Conservation (phyloP, 2,329 filamentous ascomycete species). For the Alternaria triticimaculans region DNA sequence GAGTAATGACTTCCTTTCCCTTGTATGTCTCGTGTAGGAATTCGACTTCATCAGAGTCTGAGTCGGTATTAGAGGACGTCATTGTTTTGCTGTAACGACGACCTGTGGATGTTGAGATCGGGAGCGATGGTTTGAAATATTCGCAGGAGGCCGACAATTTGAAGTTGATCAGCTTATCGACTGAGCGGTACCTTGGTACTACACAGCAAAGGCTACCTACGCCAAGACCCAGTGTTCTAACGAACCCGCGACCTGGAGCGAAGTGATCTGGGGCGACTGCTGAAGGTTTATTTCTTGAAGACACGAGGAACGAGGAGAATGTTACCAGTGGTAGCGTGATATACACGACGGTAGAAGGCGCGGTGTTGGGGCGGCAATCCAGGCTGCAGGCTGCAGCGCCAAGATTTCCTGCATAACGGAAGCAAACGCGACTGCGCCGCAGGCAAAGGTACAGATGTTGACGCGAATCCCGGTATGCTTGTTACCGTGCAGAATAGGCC, state of each 20-base stretch:
- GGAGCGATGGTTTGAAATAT: background rate
- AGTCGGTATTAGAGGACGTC: background rate
- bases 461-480: background rate
- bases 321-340: background rate
- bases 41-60: background rate
- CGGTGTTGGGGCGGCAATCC: background rate
- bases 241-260: background rate
- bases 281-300: background rate
- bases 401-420: constrained; percentile 1
- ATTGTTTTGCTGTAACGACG: background rate
- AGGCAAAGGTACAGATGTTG: background rate
- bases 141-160: background rate
- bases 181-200: background rate
- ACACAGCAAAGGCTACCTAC: background rate
- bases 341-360: background rate
- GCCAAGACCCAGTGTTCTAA: background rate
- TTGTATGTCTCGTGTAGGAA: constrained; percentile 2
- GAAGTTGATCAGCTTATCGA: background rate
- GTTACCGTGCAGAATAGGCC: background rate
- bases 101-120: background rate
- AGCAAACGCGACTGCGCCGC: background rate
- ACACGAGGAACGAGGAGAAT: background rate
- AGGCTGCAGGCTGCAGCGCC: constrained; percentile 1
- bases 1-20: background rate
- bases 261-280: background rate